Conservation (phyloP, 2,329 filamentous ascomycete species). For the Stenocarpella maydis region DNA sequence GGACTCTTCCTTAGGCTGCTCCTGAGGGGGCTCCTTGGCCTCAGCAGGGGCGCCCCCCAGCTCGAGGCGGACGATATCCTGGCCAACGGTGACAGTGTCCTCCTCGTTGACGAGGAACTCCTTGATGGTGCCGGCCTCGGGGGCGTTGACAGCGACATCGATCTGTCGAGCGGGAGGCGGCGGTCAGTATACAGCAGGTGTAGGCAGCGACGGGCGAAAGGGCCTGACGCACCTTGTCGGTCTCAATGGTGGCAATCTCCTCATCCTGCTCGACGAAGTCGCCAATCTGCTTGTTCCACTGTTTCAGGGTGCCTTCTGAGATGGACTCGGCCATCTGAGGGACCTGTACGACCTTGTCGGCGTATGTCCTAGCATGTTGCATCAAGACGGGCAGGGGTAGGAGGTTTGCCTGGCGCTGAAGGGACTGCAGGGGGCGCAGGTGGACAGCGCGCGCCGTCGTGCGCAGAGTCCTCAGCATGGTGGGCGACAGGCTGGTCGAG, state of each 20-base stretch:
- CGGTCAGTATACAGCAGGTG: constrained; percentile 18
- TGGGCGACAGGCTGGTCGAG: constrained; percentile 20
- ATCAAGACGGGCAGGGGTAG: constrained; percentile 58
- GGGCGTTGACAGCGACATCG: constrained; percentile 95
- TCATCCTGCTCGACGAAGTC: constrained; percentile 96
- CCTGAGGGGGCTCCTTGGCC: constrained; percentile 65
- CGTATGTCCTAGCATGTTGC: constrained; percentile 69
- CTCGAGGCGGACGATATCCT: constrained; percentile 88
- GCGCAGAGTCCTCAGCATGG: constrained; percentile 38
- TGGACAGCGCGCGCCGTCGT: constrained; percentile 41
- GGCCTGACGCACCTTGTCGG: constrained; percentile 79
- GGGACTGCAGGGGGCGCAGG: constrained; percentile 47
- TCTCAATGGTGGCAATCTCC: constrained; percentile 98
- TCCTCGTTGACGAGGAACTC: constrained; percentile 93
- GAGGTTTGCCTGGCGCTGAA: constrained; percentile 32
- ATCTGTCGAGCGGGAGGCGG: constrained; percentile 64
- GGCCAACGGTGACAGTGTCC: constrained; percentile 93
- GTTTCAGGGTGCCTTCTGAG: constrained; percentile 94
- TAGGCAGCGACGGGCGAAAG: neutral
- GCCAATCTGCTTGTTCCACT: constrained; percentile 91
- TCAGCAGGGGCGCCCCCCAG: constrained; percentile 72
- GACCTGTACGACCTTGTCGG: constrained; percentile 89
- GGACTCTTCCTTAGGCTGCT: constrained; percentile 54
- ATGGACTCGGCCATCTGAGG: constrained; percentile 99
- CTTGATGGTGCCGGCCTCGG: constrained; percentile 88